A percentile compares a stretch with the other conserved stretches of the same genome.
Evolutionary conservation across 1,139 yeast genomes (phyloP).

Genomic region (Yamadazyma trypodendri): DNA sequence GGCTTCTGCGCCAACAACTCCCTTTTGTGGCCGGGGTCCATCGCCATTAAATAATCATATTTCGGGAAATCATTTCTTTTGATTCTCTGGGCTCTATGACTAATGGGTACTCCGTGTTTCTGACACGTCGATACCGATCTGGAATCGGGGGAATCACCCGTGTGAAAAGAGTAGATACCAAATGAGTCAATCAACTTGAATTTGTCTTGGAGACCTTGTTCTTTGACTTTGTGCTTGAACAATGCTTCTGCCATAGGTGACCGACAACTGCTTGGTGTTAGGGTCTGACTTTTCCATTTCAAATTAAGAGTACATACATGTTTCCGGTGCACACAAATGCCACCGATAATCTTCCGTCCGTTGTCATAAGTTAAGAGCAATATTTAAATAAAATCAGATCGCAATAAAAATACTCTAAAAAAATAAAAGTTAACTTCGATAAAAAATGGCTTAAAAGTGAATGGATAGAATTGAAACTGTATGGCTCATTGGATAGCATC

Average conservation of each 20-base stretch:
- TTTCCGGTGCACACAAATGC: conserved; percentile 93
- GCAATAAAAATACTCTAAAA: background rate
- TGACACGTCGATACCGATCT: conserved; percentile 70
- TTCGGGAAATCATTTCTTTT: conserved; percentile 52
- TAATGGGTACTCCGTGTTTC: conserved; percentile 69
- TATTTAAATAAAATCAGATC: no score
- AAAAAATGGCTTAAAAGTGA: conserved; percentile 1
- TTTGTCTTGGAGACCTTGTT: conserved; percentile 37
- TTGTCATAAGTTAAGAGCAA: background rate
- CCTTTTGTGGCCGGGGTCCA: conserved; percentile 71
- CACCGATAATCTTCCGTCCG: conserved; percentile 44
- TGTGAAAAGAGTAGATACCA: conserved; percentile 85
- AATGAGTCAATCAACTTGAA: conserved; percentile 72
- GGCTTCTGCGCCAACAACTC: conserved; percentile 65
- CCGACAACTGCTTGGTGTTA: conserved; percentile 57
- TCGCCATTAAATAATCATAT: conserved; percentile 82
- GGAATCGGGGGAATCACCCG: conserved; percentile 78
- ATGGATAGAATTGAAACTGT: background rate
- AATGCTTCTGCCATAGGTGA: conserved; percentile 99
- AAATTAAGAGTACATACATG: conserved; percentile 51
- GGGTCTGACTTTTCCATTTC: background rate
- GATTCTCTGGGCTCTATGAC: conserved; percentile 77
- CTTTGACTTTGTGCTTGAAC: conserved; percentile 62
- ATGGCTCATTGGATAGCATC: background rate
- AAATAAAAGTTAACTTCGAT: background rate